Conservation (phyloP, 768 basidiomycete species). For the Filobasidium floriforme region DNA sequence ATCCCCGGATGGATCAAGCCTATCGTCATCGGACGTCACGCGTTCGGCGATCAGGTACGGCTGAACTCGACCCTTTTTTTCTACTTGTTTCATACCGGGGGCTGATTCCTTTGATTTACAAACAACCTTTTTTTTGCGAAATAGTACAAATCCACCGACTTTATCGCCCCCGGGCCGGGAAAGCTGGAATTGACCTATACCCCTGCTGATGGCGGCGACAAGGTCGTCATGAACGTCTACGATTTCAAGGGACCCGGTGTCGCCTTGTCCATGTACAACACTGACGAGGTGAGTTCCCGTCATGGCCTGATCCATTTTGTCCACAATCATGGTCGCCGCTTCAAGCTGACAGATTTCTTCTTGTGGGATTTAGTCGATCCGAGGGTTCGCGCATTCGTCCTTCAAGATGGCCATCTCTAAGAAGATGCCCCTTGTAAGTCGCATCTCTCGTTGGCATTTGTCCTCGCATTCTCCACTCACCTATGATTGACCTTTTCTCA, state of each 20-base stretch:
- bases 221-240: conserved; percentile 71
- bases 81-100: background rate
- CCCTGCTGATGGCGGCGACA: conserved; percentile 63
- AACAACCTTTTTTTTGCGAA: too few relatives aligned
- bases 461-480: background rate
- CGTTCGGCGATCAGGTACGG: conserved; percentile 76
- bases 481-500: background rate
- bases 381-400: conserved; percentile 90
- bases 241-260: conserved; percentile 90
- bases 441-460: too few relatives aligned
- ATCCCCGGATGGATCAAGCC: conserved; percentile 96
- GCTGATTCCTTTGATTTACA: conserved; percentile 40
- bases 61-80: conserved; percentile 42
- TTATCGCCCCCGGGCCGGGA: conserved; percentile 80
- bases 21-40: conserved; percentile 92
- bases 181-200: conserved; percentile 88
- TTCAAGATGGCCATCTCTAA: conserved; percentile 85
- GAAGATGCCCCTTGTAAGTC: conserved; percentile 47
- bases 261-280: conserved; percentile 97
- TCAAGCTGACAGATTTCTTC: background rate
- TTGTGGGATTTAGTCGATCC: conserved; percentile 56
- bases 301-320: too few relatives aligned
- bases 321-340: too few relatives aligned
- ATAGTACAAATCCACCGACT: conserved; percentile 83
- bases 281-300: conserved; percentile 62